Evolutionary conservation across 768 basidiomycete genomes (phyloP), one percentile per base, ranked within the genome.

Genomic region (Stropharia rugosoannulata): DNA sequence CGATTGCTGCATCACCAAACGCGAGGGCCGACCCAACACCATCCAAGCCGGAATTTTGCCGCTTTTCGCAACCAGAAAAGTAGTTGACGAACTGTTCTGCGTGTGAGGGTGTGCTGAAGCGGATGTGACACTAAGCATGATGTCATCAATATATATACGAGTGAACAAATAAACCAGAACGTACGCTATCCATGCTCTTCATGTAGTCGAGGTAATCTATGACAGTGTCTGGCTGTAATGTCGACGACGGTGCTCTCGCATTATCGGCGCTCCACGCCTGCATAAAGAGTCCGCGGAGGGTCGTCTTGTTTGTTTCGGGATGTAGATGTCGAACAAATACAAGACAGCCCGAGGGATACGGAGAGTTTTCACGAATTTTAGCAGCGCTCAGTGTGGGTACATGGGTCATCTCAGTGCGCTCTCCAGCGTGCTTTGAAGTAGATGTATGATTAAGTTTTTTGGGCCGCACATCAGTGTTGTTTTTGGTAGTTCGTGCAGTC

Each of bases 181-280:
- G 44, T 62, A 91, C 90, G 15, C 80, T 78, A 59, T 90, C 84
- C 77, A 88, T 84, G 13, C 88, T 86, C 66, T 91, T 93, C 60
- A 66, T 83, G 66, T 82, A 93, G 69, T 93, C 91, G 15, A 93
- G 80, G 53, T 94, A 94, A 63, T 93, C 88, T 27, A 93, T 67
- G 1, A 75, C 81, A 6, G 71, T 69, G 7, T 38, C 11, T 16
- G 39, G 6, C 16, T 47, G 43, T 13, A n/a, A 8, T 27, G 10
- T 37, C 5, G 54, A 45, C 7, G 58, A 39, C 5, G 15, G 6
- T 32, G 6, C 29, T 32, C 9, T 44, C n/a, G 22, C 4, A 16
- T 37, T 25, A 10, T 19, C n/a, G 3, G 16, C 10, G 18, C 62
- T 57, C 42, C 84, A 77, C 2, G 81, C 76, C 6, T 64, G 65